A percentile compares a stretch with the other conserved stretches of the same genome.
phyloP scores from a whole-genome alignment of 805 yeast genomes.

The Candida parachauliodes region DNA sequence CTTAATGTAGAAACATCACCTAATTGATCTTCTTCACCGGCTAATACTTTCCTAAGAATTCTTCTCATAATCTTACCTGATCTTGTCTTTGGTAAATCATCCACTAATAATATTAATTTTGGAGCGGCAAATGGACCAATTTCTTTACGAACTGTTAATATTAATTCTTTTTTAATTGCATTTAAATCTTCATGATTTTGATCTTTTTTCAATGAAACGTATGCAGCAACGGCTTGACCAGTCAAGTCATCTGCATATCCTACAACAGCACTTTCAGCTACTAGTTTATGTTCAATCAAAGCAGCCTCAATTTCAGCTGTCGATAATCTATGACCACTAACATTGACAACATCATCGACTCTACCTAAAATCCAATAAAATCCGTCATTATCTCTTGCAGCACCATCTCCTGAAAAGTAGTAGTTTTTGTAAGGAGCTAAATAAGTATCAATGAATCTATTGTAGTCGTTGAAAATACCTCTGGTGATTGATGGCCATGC shows the following conservation, averaged over 20 bases:
- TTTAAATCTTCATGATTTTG: conserved; percentile 44
- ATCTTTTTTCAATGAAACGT: conserved; percentile 73
- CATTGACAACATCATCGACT: conserved; percentile 97
- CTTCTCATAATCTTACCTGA: conserved; percentile 99
- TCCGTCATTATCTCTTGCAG: conserved; percentile 95
- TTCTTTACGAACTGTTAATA: conserved; percentile 84
- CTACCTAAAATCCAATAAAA: conserved; percentile 98
- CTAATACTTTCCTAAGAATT: conserved; percentile 86
- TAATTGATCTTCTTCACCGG: conserved; percentile 87
- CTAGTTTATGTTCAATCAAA: conserved; percentile 69
- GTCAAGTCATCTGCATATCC: conserved; percentile 94
- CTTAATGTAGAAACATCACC: conserved; percentile 91
- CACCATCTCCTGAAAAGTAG: conserved; percentile 98
- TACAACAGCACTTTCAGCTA: conserved; percentile 95
- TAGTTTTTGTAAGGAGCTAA: conserved; percentile 88
- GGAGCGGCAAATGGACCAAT: conserved; percentile 98
- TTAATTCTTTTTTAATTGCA: conserved; percentile 66
- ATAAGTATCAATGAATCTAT: conserved; percentile 85
- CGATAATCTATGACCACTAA: conserved; percentile 96
- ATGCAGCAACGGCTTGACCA: conserved; percentile 96
- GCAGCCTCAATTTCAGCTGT: conserved; percentile 98
- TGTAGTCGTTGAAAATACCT: conserved; percentile 86
- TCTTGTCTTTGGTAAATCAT: conserved; percentile 95
- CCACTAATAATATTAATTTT: conserved; percentile 75
- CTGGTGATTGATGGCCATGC: conserved; percentile 99